Percentiles rank a stretch among this genome's conserved stretches.
These are phyloP conservation scores for Rhododendron ferrugineum DNA, from an alignment of 148 eudicot genomes.

Conservation along the genomic window DNA sequence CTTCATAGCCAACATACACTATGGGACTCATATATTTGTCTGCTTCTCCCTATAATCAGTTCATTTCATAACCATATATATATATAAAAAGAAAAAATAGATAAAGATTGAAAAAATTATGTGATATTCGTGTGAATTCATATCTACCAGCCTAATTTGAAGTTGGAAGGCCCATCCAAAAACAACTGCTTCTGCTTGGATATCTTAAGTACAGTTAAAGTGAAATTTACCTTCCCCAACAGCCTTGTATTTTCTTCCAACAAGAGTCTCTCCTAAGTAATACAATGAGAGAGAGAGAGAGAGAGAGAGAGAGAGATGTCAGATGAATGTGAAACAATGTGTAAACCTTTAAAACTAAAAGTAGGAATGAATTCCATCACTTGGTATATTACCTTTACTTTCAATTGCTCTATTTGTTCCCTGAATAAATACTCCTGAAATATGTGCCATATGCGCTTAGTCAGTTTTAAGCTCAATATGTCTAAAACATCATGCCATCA, in stretches of 20 bases:
- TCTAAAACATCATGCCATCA: background rate
- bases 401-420: conserved; percentile 24
- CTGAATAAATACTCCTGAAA: conserved; percentile 29
- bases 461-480: background rate
- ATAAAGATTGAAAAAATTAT: too few species aligned
- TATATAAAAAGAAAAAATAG: too few species aligned
- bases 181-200: background rate
- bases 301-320: background rate
- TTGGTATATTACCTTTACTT: conserved; percentile 25
- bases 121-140: too few species aligned
- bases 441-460: background rate
- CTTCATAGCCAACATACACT: background rate
- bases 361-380: background rate
- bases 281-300: background rate
- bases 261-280: conserved; percentile 7
- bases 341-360: background rate
- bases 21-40: background rate
- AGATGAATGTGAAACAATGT: background rate
- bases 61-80: background rate
- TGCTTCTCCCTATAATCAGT: background rate
- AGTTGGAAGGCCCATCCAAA: background rate
- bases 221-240: background rate
- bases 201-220: background rate
- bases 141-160: too few species aligned
- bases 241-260: conserved; percentile 7